phyloP scores from a whole-genome alignment of 1,284 basidiomycete genomes.

The Porogramme epimiltina region DNA sequence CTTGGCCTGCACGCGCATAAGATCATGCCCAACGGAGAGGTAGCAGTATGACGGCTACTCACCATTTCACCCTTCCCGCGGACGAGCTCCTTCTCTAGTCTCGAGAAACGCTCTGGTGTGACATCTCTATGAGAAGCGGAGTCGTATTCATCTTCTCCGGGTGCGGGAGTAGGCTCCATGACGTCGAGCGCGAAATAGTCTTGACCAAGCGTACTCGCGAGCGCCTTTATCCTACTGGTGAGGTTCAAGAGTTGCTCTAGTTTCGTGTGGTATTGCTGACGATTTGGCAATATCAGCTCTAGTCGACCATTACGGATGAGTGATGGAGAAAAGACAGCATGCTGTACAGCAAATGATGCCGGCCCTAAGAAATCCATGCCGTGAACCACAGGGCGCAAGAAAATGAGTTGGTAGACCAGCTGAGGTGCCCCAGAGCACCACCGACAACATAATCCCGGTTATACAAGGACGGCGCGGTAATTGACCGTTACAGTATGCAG shows the following conservation, averaged over 20 bases:
- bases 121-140: constrained; percentile 60
- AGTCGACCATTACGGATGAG: no score
- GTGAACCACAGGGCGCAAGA: no score
- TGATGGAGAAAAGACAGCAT: background rate
- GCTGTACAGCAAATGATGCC: no score
- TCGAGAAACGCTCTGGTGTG: constrained; percentile 74
- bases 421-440: no score
- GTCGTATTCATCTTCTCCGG: constrained; percentile 44
- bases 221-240: constrained; percentile 57
- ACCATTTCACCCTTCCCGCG: constrained; percentile 81
- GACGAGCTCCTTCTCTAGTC: constrained; percentile 78
- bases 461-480: no score
- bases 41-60: constrained; percentile 37
- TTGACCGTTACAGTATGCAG: no score
- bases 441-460: no score
- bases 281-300: no score
- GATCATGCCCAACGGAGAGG: background rate
- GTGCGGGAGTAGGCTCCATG: constrained; percentile 45
- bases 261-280: constrained; percentile 75
- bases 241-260: constrained; percentile 73
- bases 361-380: no score
- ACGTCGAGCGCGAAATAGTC: constrained; percentile 64
- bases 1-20: constrained; percentile 49
- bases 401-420: no score
- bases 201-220: constrained; percentile 62